Evolutionary conservation across 768 basidiomycete genomes (phyloP).

Genomic region (Lentinula raphanica): DNA sequence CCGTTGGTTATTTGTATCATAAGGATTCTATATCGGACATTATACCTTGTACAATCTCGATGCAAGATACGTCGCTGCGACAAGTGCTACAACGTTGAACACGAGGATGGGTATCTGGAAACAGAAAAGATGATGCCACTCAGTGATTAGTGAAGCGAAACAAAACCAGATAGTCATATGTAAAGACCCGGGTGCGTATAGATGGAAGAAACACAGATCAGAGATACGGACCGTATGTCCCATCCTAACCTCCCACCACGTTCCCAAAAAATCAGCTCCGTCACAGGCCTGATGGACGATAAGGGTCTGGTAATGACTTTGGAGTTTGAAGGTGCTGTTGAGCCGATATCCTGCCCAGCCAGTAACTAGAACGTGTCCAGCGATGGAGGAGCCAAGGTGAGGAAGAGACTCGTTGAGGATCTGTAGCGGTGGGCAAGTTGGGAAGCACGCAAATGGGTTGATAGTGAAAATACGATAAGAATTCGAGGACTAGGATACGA

Average conservation of each 20-base stretch:
- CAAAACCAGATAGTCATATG: too few relatives aligned
- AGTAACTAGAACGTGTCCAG: constrained; percentile 41
- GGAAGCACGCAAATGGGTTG: too few relatives aligned
- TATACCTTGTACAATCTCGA: constrained; percentile 41
- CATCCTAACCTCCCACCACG: constrained; percentile 35
- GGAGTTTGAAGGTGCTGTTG: constrained; percentile 24
- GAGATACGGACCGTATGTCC: constrained; percentile 32
- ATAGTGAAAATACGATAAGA: too few relatives aligned
- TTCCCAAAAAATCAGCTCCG: constrained; percentile 33
- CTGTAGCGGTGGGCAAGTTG: too few relatives aligned
- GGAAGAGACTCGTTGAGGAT: constrained; percentile 48
- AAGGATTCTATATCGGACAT: constrained; percentile 1
- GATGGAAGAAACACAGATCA: too few relatives aligned
- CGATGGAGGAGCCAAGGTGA: constrained; percentile 42
- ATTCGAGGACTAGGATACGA: background rate
- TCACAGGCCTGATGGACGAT: constrained; percentile 35
- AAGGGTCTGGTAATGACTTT: constrained; percentile 25
- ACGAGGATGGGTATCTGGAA: constrained; percentile 36
- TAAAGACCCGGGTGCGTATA: too few relatives aligned
- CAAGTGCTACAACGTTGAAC: constrained; percentile 30
- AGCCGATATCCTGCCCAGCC: constrained; percentile 45
- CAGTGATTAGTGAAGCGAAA: too few relatives aligned
- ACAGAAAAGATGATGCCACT: too few relatives aligned
- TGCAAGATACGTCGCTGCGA: constrained; percentile 33
- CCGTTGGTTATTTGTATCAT: background rate